Percentiles rank a stretch among this genome's conserved stretches.
phyloP scores from a whole-genome alignment of 768 basidiomycete species.

The Trametes cingulata region DNA sequence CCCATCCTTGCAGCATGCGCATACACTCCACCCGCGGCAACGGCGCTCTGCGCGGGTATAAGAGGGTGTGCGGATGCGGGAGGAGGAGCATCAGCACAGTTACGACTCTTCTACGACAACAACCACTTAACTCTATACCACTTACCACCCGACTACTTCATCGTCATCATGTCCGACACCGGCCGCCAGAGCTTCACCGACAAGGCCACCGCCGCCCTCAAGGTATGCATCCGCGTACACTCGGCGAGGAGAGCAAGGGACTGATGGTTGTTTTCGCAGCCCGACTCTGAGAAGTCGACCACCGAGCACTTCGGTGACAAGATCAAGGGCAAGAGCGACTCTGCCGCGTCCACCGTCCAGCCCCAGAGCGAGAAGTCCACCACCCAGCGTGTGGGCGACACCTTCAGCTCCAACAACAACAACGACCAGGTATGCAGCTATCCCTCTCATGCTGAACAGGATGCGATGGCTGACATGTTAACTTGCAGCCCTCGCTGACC shows the following conservation, averaged over 20 bases:
- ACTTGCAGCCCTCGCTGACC: slow-evolving; percentile 29
- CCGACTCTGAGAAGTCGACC: slow-evolving; percentile 40
- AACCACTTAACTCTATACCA: neutral
- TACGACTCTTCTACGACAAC: neutral
- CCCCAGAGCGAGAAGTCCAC: slow-evolving; percentile 37
- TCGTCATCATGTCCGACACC: slow-evolving; percentile 35
- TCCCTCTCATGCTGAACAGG: neutral
- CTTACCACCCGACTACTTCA: neutral
- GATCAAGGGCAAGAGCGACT: slow-evolving; percentile 37
- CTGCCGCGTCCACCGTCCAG: slow-evolving; percentile 31
- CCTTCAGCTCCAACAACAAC: slow-evolving; percentile 36
- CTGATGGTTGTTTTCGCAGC: slow-evolving; percentile 20
- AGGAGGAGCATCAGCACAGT: neutral
- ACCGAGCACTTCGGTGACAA: slow-evolving; percentile 40
- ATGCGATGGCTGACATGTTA: neutral
- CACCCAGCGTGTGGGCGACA: slow-evolving; percentile 37
- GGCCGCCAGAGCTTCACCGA: slow-evolving; percentile 37
- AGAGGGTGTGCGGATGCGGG: neutral
- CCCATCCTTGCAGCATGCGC: neutral
- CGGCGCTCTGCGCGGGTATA: neutral
- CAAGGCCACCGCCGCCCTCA: slow-evolving; percentile 35
- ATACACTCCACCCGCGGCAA: neutral
- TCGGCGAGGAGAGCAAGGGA: neutral
- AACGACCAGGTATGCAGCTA: slow-evolving; percentile 23
- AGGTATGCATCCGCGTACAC: slow-evolving; percentile 26